Base-by-base conservation (phyloP, 768 basidiomycete genomes). In the Cubamyces sp. region DNA sequence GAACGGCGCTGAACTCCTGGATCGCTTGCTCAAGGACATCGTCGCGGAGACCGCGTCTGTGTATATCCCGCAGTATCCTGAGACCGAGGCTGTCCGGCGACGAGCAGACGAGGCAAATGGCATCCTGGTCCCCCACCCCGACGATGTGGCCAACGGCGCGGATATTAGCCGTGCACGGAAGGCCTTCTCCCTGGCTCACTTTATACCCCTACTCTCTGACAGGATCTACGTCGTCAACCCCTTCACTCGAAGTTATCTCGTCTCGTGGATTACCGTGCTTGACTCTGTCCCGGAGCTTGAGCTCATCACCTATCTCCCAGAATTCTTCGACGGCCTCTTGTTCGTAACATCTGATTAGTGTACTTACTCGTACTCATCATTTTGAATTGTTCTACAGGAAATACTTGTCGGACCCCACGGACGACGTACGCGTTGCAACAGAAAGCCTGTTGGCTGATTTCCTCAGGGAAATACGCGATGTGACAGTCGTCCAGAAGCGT, bases 281-380 rank as follows among this genome's bases (percentile, higher is more conserved):
- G 95, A 98, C 71, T 96, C 94, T 19, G 92, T 98, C 4, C 97
- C 97, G 12, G 97, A 99, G 70, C 79, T 99, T 56, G 96, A 98
- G 73, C 83, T 99, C 47, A 90, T 98, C 48, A 88, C 92, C 26
- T 97, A 92, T 76, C 84, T 99, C 37, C 97, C 97, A 1, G 90
- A 97, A 70, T 96, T 98, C 72, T 76, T 99, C 52, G 95, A 98
- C 64, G 96, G 95, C 2, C 82, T 99, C 43, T 71, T 99, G 93
- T 95, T 67, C 76, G 91, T 66, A 45, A 46, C 58, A 45, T 50
- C 56, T 57, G 28, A n/a, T 40, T 51, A 39, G 46, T 47, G 45
- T 64, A 34, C 43, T 26, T 51, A 51, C 23, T 45, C 34, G 64
- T 62, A 63, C 57, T 70, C 53, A 61, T 21, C 23, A 5, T 5